These are phyloP conservation scores for Aspergillus glaucus DNA, from an alignment of 2,329 filamentous ascomycete species.

Conservation along the genomic window DNA sequence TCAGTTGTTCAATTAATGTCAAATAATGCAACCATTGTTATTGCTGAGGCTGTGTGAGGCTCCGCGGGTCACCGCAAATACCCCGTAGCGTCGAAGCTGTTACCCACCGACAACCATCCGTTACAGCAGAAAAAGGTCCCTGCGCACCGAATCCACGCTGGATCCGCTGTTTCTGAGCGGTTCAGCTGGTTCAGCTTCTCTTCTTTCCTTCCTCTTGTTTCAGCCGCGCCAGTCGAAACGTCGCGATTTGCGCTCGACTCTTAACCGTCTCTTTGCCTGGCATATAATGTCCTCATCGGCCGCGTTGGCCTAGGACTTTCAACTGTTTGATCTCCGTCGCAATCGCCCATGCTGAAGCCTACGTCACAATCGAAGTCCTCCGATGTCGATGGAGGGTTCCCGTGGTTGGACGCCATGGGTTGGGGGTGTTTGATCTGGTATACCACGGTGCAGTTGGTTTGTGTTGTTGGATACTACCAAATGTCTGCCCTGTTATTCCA, in stretches of 20 bases:
- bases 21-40: not conserved
- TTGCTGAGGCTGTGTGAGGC: too few relatives aligned
- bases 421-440: slow-evolving; percentile 52
- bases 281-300: slow-evolving; percentile 13
- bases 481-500: slow-evolving; percentile 41
- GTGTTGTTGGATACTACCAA: slow-evolving; percentile 53
- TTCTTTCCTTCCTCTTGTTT: not conserved
- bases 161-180: not conserved
- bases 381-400: slow-evolving; percentile 20
- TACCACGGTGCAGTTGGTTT: slow-evolving; percentile 49
- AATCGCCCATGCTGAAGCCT: slow-evolving; percentile 26
- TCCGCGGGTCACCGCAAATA: not conserved
- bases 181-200: not conserved
- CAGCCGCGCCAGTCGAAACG: not conserved
- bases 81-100: not conserved
- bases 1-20: not conserved
- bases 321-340: slow-evolving; percentile 2
- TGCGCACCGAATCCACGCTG: not conserved
- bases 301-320: not conserved
- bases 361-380: slow-evolving; percentile 14
- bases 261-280: not conserved
- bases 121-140: not conserved
- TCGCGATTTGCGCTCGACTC: not conserved
- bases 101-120: not conserved
- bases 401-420: slow-evolving; percentile 36